Percentiles rank a stretch among this genome's conserved stretches.
Evolutionary conservation across 202 grass and related monocot species (phyloP).

Genomic region (Eragrostis tef): DNA sequence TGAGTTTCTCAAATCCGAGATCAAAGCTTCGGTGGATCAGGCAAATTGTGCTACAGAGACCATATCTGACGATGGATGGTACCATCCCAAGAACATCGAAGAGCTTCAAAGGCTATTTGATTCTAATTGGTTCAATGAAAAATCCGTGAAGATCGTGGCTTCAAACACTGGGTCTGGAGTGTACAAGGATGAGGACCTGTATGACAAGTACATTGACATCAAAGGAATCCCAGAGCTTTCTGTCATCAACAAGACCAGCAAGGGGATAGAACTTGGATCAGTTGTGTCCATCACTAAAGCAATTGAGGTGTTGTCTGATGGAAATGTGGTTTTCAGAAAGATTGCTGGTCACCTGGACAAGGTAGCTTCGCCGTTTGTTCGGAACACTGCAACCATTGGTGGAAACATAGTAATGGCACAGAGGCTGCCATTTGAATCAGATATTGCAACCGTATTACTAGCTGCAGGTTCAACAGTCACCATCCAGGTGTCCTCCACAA

Average conservation of each 20-base stretch:
- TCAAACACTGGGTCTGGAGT: constrained; percentile 76
- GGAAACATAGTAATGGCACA: constrained; percentile 81
- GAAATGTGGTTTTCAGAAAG: constrained; percentile 55
- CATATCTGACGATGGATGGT: constrained; percentile 45
- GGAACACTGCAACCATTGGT: constrained; percentile 74
- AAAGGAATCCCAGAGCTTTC: constrained; percentile 66
- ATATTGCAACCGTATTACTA: constrained; percentile 73
- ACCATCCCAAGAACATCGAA: constrained; percentile 59
- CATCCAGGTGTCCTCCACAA: constrained; percentile 53
- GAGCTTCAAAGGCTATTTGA: constrained; percentile 48
- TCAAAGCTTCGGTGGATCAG: constrained; percentile 47
- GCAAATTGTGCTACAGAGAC: neutral
- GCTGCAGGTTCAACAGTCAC: constrained; percentile 50
- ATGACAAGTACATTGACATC: constrained; percentile 69
- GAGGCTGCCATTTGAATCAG: constrained; percentile 51
- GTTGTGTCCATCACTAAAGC: constrained; percentile 65
- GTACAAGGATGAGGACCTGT: constrained; percentile 73
- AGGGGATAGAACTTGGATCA: constrained; percentile 69
- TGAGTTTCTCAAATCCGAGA: constrained; percentile 64
- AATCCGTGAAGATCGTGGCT: constrained; percentile 60
- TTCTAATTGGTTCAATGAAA: constrained; percentile 46
- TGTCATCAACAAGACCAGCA: constrained; percentile 49
- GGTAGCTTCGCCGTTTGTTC: constrained; percentile 70
- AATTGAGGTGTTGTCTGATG: constrained; percentile 61
- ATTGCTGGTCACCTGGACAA: constrained; percentile 66